Evolutionary conservation across 176 grass and related monocot genomes (phyloP), one percentile per base, ranked within the genome.

Genomic region (Hyparrhenia diplandra): DNA sequence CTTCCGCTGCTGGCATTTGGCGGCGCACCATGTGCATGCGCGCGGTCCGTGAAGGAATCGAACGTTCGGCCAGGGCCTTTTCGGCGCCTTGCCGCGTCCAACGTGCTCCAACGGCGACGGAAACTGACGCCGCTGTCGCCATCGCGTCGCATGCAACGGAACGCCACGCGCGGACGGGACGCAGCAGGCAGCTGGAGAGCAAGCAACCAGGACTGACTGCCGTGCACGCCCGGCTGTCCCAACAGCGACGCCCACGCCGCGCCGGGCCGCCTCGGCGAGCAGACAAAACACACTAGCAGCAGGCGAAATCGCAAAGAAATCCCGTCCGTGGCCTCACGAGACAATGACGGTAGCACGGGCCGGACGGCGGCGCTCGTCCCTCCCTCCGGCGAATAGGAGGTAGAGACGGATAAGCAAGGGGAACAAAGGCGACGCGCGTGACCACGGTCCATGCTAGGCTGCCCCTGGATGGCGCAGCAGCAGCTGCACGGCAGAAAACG

Each of bases 151-250:
- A 57, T 57, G 52, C 52, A 1, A 59, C 55, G 55, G 55, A 59
- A 59, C 55, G n/a, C 54, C 21, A 58, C 9, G n/a, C 54, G 51
- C 51, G 31, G 31, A 4, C 31, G 51, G 51, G 14, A 32, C 62
- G 17, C 60, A 30, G 60, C 4, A 66, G 64, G 7, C 24, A 77
- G 81, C 74, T 74, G 86, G 69, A 84, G 46, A 65, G 80, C 79
- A 57, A 13, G 37, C 67, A 42, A n/a, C n/a, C n/a, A 42, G n/a
- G 41, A 13, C 64, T 3, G 10, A 0, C n/a, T 11, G 59, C 46
- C 80, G 86, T 78, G 67, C 57, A 87, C 65, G 79, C 74, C 63
- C 67, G 34, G 74, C 41, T 71, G 79, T 52, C 74, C 67, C 41
- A 74, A 72, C 84, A 74, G 45, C 59, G 69, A 80, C 47, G 46